A percentile compares a stretch with the other conserved stretches of the same genome.
phyloP scores from a whole-genome alignment of 2,329 filamentous ascomycete species.

The Pestalotiopsis sp. region DNA sequence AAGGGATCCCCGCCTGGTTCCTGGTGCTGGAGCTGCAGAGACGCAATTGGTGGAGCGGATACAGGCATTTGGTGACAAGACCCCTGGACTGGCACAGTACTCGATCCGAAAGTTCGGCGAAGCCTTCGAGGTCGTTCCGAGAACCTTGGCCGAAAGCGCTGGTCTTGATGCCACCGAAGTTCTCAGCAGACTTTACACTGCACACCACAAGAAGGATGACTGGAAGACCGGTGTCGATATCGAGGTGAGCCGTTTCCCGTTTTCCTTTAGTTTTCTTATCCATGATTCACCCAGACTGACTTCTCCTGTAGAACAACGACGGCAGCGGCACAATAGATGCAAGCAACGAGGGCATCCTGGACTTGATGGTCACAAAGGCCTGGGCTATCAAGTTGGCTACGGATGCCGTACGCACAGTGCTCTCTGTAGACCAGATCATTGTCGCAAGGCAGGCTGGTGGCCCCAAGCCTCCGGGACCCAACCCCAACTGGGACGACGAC shows the following conservation, averaged over 20 bases:
- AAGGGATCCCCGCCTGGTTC: slow-evolving; percentile 86
- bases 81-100: slow-evolving; percentile 89
- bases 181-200: slow-evolving; percentile 87
- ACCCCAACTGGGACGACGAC: slow-evolving; percentile 74
- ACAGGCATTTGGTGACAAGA: slow-evolving; percentile 88
- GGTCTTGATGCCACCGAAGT: slow-evolving; percentile 98
- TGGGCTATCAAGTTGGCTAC: slow-evolving; percentile 98
- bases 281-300: slow-evolving; percentile 20
- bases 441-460: slow-evolving; percentile 96
- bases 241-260: slow-evolving; percentile 56
- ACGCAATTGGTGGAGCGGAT: slow-evolving; percentile 92
- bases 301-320: slow-evolving; percentile 65
- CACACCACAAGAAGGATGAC: slow-evolving; percentile 84
- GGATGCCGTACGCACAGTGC: slow-evolving; percentile 88
- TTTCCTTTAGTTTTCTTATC: background rate
- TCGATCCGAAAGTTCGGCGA: slow-evolving; percentile 97
- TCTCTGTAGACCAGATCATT: slow-evolving; percentile 98
- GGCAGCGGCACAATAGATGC: slow-evolving; percentile 83
- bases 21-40: slow-evolving; percentile 92
- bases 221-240: slow-evolving; percentile 95
- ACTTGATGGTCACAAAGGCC: slow-evolving; percentile 87
- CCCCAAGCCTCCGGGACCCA: slow-evolving; percentile 93
- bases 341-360: slow-evolving; percentile 85
- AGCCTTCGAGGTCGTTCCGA: slow-evolving; percentile 95
- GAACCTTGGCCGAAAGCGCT: slow-evolving; percentile 91